Evolutionary conservation across 2,329 filamentous ascomycete genomes (phyloP).

Genomic region (Amylocarpus encephaloides): DNA sequence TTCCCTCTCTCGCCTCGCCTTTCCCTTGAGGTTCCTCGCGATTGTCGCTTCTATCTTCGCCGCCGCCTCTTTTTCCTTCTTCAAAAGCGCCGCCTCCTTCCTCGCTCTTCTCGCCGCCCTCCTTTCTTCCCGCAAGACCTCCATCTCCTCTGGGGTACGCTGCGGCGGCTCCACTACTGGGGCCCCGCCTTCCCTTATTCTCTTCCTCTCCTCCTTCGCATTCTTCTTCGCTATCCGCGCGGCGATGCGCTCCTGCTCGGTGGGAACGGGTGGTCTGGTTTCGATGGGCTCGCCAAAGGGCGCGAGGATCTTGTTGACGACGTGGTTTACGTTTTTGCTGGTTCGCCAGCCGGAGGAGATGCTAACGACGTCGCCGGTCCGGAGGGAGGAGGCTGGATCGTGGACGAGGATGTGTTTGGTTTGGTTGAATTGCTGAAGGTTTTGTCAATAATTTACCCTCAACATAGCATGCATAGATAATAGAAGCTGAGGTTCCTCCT

Average conservation of each 20-base stretch:
- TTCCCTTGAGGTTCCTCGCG: too few species aligned
- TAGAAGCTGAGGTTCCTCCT: not conserved
- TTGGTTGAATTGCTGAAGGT: conserved; percentile 54
- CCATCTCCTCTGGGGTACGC: not conserved
- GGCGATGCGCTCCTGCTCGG: conserved; percentile 52
- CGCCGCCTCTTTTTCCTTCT: too few species aligned
- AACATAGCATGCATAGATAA: not conserved
- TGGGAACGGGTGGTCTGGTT: conserved; percentile 59
- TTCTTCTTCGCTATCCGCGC: conserved; percentile 48
- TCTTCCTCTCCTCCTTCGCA: conserved; percentile 50
- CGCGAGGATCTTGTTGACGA: conserved; percentile 69
- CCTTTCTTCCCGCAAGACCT: not conserved
- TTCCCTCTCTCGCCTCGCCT: too few species aligned
- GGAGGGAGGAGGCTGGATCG: conserved; percentile 68
- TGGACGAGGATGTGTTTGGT: conserved; percentile 65
- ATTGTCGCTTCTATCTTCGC: too few species aligned
- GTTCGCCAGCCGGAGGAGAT: conserved; percentile 61
- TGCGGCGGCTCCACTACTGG: not conserved
- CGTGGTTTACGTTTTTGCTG: conserved; percentile 62
- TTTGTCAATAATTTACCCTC: not conserved
- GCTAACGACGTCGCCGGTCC: conserved; percentile 67
- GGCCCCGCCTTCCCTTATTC: conserved; percentile 15
- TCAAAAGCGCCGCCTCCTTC: too few species aligned
- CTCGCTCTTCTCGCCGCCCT: not conserved
- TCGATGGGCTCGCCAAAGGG: conserved; percentile 60